Evolutionary conservation across 768 basidiomycete species (phyloP).

Genomic region (Lentinula raphanica): DNA sequence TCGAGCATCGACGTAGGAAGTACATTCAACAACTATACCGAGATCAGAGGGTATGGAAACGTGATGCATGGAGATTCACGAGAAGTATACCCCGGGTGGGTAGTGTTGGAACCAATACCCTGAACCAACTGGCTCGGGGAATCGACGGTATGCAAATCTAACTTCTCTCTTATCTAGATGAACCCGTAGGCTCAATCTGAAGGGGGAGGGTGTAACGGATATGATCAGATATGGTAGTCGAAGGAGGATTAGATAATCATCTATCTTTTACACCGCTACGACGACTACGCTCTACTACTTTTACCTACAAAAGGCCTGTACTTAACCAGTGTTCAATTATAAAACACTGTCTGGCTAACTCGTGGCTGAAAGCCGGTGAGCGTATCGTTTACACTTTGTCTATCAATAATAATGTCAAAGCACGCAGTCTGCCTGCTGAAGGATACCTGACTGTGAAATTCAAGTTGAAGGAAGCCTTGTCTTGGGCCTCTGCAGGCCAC

Average conservation of each 20-base stretch:
- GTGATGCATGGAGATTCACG: neutral
- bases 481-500: conserved; percentile 7
- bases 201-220: conserved; percentile 1
- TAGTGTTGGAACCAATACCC: neutral
- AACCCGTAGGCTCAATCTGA: neutral
- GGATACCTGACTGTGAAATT: conserved; percentile 3
- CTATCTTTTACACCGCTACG: too few species aligned
- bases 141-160: neutral
- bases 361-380: too few species aligned
- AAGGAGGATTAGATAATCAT: too few species aligned
- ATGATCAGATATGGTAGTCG: neutral
- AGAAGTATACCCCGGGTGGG: neutral
- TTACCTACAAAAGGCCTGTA: too few species aligned
- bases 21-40: neutral
- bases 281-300: too few species aligned
- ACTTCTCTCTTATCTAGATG: neutral
- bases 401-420: neutral
- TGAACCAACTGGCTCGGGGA: neutral
- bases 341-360: too few species aligned
- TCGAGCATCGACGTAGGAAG: neutral
- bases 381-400: neutral
- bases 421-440: neutral
- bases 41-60: neutral
- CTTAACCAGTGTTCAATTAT: too few species aligned
- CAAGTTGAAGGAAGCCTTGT: neutral